Percentiles rank a stretch among this genome's conserved stretches.
phyloP scores from a whole-genome alignment of 208 protist species.

The Crithidia fasciculata region DNA sequence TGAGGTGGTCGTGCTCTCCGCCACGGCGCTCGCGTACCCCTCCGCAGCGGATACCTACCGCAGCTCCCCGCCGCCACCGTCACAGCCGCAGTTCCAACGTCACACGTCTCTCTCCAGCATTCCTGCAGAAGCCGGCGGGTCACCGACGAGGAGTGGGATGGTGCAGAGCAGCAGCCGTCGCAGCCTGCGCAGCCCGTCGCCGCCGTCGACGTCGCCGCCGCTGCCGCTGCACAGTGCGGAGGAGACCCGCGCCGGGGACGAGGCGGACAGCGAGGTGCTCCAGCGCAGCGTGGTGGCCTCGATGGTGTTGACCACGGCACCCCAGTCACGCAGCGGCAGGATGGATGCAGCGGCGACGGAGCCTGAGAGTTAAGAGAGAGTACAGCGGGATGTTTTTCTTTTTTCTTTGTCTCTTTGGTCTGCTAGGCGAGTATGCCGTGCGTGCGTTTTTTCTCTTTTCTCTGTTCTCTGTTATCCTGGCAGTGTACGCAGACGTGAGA shows the following conservation, averaged over 20 bases:
- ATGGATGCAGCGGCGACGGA: neutral
- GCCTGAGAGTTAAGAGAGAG: neutral
- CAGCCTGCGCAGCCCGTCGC: neutral
- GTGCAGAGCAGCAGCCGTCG: neutral
- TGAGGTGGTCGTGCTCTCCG: neutral
- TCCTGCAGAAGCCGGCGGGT: neutral
- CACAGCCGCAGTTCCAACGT: neutral
- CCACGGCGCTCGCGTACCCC: neutral
- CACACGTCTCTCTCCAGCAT: neutral
- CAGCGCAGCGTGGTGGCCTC: neutral
- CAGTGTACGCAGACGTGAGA: too few relatives aligned
- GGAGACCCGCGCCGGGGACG: constrained; percentile 7
- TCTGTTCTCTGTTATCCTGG: neutral
- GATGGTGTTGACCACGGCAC: too few relatives aligned
- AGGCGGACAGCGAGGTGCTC: constrained; percentile 3
- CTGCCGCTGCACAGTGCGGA: constrained; percentile 14
- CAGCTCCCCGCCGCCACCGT: neutral
- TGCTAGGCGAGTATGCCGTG: too few relatives aligned
- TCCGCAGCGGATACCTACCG: neutral
- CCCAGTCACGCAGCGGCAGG: too few relatives aligned
- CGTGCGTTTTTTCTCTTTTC: neutral
- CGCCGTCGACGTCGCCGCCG: neutral
- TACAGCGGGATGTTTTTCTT: neutral
- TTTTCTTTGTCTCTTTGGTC: neutral
- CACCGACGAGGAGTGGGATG: neutral